Percentiles rank a stretch among this genome's conserved stretches.
These are phyloP conservation scores for Geranium brycei DNA, from an alignment of 345 rosid species.

Conservation along the genomic window DNA sequence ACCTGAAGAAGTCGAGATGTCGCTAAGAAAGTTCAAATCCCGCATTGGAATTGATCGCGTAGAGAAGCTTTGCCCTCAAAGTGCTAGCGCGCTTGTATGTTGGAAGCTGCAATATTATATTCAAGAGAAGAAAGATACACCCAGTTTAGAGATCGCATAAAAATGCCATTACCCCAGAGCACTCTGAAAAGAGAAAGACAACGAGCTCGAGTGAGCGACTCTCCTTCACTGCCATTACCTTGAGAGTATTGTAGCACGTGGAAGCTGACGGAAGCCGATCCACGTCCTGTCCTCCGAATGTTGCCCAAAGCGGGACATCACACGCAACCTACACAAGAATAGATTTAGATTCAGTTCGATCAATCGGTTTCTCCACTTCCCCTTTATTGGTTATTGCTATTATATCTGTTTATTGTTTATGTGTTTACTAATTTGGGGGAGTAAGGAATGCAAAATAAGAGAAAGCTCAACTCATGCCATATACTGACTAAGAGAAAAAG, in stretches of 20 bases:
- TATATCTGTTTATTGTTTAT: no score
- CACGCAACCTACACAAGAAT: constrained; percentile 52
- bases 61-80: constrained; percentile 77
- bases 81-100: constrained; percentile 82
- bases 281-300: constrained; percentile 88
- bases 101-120: constrained; percentile 62
- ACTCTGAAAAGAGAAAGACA: background rate
- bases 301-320: constrained; percentile 84
- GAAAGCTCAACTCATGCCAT: background rate
- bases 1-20: constrained; percentile 17
- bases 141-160: background rate
- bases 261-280: constrained; percentile 99
- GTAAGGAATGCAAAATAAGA: background rate
- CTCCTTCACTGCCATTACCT: constrained; percentile 29
- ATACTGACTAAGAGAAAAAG: background rate
- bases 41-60: constrained; percentile 86
- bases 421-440: no score
- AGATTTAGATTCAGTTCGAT: background rate
- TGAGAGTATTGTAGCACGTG: constrained; percentile 96
- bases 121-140: constrained; percentile 11
- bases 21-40: constrained; percentile 93
- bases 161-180: background rate
- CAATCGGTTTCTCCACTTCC: background rate
- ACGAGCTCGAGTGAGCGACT: background rate
- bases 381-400: no score